Base-by-base conservation (phyloP, 2,329 filamentous ascomycete genomes). In the Chalaropsis ovoidea region DNA sequence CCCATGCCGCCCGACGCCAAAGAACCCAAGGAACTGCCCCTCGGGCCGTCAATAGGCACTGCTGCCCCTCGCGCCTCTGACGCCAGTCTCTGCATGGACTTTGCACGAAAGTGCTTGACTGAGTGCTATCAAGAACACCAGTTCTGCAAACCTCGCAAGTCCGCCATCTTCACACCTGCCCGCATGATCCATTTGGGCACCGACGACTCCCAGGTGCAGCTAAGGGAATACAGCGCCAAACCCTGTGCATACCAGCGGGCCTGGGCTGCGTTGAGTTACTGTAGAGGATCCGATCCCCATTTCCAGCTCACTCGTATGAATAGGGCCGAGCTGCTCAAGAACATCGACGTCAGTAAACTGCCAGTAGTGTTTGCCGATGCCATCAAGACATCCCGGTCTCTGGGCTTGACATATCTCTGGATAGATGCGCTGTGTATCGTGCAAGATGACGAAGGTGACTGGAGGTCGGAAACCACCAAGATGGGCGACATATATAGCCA, bases 391-490 rank as follows among this genome's bases (percentile, higher is more conserved):
- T 68, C 71, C 3, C 69, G 69, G 1, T 39, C 62, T 3, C 69
- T 75, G 2, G 61, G 65, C 0, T 35, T 73, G 8, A 47, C 54
- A 0, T 74, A 72, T 61, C 54, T 75, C 0, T 75, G 74, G 74
- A 72, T 74, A 35, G 72, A 75, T 67, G 70, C 72, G 3, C 58
- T 74, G 0, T 75, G 73, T 45, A 74, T 75, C 8, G 43, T 73
- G n/a, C 73, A 75, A 41, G 70, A 70, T 39, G 65, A 64, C 2
- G 19, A 42, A 0, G 65, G 45, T 1, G 70, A 70, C 65, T 70
- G 70, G 68, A 41, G 52, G 13, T 31, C n/a, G 0, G 68, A 70
- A 62, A 67, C 68, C 1, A 56, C 66, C 0, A 63, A 63, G 24
- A 70, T 70, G 70, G 68, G 67, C 5, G 61, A 35, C 10, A 63